These are phyloP conservation scores for Xylariaceae sp. DNA, from an alignment of 2,329 filamentous ascomycete genomes.

Conservation along the genomic window DNA sequence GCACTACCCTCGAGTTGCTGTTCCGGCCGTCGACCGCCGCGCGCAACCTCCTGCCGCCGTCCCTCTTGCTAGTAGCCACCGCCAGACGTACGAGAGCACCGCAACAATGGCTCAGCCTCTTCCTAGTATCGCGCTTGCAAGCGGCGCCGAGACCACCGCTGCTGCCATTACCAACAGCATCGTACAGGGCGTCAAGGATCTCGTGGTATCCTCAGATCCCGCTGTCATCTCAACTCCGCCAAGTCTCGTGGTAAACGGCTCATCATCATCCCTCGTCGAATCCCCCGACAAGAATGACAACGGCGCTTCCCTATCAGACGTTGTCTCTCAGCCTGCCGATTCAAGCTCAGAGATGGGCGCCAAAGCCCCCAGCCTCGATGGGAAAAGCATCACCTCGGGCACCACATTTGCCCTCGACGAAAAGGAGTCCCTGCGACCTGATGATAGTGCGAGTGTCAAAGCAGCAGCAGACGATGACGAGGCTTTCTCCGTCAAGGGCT, in stretches of 20 bases:
- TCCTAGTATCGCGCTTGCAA: too few relatives aligned
- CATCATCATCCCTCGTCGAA: conserved; percentile 38
- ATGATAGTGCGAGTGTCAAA: conserved; percentile 93
- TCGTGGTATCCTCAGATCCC: conserved; percentile 18
- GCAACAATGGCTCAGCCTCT: too few relatives aligned
- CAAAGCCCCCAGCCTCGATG: conserved; percentile 86
- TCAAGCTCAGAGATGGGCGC: conserved; percentile 63
- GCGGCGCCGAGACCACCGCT: conserved; percentile 9
- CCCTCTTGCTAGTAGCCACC: conserved; percentile 14
- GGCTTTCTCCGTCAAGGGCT: conserved; percentile 70
- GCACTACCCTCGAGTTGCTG: conserved; percentile 28
- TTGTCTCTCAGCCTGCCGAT: conserved; percentile 54
- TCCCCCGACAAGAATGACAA: conserved; percentile 28
- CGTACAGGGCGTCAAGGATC: conserved; percentile 20
- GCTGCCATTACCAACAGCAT: conserved; percentile 18
- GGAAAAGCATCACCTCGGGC: conserved; percentile 89
- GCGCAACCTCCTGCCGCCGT: conserved; percentile 19
- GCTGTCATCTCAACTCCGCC: conserved; percentile 28
- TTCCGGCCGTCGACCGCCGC: conserved; percentile 29
- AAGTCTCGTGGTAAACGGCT: conserved; percentile 49
- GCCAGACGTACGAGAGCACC: conserved; percentile 19
- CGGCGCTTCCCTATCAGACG: conserved; percentile 44
- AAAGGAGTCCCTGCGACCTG: conserved; percentile 89
- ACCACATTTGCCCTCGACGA: conserved; percentile 96
- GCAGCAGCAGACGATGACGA: conserved; percentile 86